Percentiles rank a stretch among this genome's conserved stretches.
phyloP scores from a whole-genome alignment of 768 basidiomycete genomes.

The Rhizopogon vesiculosus region DNA sequence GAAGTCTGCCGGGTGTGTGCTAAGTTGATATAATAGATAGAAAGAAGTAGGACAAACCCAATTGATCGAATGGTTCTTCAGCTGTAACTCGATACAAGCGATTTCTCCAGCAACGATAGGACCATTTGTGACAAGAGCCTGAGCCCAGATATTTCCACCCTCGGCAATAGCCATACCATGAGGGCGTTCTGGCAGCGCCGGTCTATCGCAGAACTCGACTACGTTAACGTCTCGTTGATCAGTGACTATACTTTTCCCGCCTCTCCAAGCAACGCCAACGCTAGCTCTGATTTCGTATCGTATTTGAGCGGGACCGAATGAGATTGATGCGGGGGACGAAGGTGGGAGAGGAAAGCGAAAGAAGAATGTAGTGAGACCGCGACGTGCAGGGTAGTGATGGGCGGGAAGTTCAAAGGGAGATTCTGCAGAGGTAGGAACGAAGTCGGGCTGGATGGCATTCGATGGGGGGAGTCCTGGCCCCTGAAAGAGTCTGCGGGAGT shows the following conservation, averaged over 20 bases:
- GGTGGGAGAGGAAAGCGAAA: constrained; percentile 72
- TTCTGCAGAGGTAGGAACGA: constrained; percentile 45
- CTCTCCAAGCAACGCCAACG: constrained; percentile 72
- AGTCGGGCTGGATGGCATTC: constrained; percentile 68
- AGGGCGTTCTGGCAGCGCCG: constrained; percentile 32
- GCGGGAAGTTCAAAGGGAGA: constrained; percentile 47
- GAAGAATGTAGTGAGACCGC: constrained; percentile 72
- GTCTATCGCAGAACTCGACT: constrained; percentile 46
- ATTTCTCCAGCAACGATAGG: constrained; percentile 64
- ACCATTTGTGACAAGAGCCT: constrained; percentile 60
- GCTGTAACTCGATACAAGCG: constrained; percentile 68
- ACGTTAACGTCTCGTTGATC: constrained; percentile 59
- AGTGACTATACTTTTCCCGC: constrained; percentile 63
- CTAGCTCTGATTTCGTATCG: constrained; percentile 72
- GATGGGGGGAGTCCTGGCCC: constrained; percentile 80
- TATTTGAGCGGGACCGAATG: constrained; percentile 64
- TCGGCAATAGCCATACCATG: constrained; percentile 69
- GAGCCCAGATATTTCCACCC: constrained; percentile 75
- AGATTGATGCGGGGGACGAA: constrained; percentile 65
- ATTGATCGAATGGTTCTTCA: constrained; percentile 78
- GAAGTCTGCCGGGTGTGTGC: constrained; percentile 48
- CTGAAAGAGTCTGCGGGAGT: constrained; percentile 69
- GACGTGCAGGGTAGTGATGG: constrained; percentile 67
- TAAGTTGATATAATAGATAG: constrained; percentile 1
- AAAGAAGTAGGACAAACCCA: constrained; percentile 43